Conservation (phyloP, 257 asterid species). For the Solanum habrochaites region DNA sequence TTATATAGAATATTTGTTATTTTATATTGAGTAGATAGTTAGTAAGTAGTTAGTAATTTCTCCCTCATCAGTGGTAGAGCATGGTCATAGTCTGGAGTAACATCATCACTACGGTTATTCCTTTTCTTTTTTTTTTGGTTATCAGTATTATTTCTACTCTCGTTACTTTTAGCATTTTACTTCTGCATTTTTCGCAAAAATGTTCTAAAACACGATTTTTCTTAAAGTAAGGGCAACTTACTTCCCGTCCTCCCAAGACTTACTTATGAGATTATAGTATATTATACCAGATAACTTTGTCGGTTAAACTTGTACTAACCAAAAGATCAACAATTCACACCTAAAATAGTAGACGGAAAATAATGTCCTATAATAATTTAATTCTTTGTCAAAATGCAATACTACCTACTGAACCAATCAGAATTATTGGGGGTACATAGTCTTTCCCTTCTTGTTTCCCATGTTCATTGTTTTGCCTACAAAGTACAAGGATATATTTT, state of each 20-base stretch:
- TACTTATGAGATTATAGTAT: neutral
- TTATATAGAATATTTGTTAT: neutral
- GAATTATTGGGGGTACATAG: neutral
- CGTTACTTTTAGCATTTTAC: neutral
- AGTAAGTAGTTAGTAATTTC: neutral
- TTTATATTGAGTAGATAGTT: neutral
- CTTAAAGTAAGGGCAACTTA: neutral
- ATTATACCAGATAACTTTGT: neutral
- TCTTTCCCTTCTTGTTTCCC: neutral
- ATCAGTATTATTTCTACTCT: too few relatives aligned
- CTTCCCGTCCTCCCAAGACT: accelerated
- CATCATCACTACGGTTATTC: neutral
- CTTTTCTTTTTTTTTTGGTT: too few relatives aligned
- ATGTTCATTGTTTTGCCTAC: neutral
- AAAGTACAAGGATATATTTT: neutral
- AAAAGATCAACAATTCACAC: neutral
- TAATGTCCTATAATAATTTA: neutral
- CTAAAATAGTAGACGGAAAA: neutral
- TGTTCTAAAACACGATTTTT: neutral
- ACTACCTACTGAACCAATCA: neutral
- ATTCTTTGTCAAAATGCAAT: neutral
- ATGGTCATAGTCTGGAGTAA: neutral
- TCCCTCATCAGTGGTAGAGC: neutral
- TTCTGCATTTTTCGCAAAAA: too few relatives aligned
- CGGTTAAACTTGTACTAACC: neutral